Base-by-base conservation (phyloP, 2,329 filamentous ascomycete genomes). In the Metarhizium sp. region DNA sequence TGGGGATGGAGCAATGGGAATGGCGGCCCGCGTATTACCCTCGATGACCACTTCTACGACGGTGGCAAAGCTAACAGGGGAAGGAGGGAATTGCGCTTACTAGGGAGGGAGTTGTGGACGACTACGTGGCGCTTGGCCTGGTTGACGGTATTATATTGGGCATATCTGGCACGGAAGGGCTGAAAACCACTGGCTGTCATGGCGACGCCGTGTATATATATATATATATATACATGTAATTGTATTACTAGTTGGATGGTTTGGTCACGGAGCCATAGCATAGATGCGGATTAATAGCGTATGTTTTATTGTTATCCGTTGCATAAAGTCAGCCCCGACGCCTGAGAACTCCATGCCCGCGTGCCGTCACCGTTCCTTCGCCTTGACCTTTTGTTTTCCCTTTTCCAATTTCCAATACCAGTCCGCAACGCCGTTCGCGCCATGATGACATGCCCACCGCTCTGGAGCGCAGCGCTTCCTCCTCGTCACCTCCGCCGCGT, bases 111-210 rank as follows among this genome's bases (percentile, higher is more conserved):
- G 67, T 70, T 90, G 42, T 78, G 76, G 70, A 78, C 75, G 8
- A 85, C 80, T 48, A 63, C 85, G 18, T 83, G 80, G 72, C 75
- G 80, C 50, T 84, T 91, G 3, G 76, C 75, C 6, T 82, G 80
- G 76, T 79, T 88, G 68, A 82, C 81, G 20, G 68, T 85, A 48
- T 60, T 73, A 14, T 84, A 84, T 67, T 94, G 88, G 76, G 75
- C 75, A 34, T 88, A 84, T 71, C 71, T 92, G 62, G 75, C 85
- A 55, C 82, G 79, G 71, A 77, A 77, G 64, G 85, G 85, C 59
- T 89, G 25, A 51, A 57, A 42, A 48, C 7, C 2, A 48, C 7
- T 30, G 45, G 18, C 30, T 10, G 18, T 48, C 20, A 48, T 25
- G 8, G 50, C 10, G 36, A 6, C 18, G n/a, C 11, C 30, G 42